phyloP scores from a whole-genome alignment of 176 grass and related monocot species.

The Musa troglodytarum region DNA sequence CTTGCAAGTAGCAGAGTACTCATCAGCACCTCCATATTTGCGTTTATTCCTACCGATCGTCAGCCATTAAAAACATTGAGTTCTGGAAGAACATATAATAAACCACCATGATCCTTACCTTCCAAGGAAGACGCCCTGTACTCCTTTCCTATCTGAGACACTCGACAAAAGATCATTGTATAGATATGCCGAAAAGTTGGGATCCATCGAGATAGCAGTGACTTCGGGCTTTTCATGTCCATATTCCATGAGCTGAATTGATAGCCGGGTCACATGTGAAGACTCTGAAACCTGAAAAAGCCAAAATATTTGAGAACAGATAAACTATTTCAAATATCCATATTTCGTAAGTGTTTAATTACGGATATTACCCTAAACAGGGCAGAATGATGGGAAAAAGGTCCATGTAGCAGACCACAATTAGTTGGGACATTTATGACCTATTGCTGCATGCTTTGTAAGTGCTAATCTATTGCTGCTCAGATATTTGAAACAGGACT shows the following conservation, averaged over 20 bases:
- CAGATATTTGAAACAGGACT: background rate
- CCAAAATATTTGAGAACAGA: too few relatives aligned
- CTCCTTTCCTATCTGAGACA: conserved; percentile 36
- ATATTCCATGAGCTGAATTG: conserved; percentile 55
- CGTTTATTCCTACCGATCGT: conserved; percentile 64
- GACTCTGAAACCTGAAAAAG: conserved; percentile 18
- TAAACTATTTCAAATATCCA: too few relatives aligned
- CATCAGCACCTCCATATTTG: conserved; percentile 44
- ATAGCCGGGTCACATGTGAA: conserved; percentile 34
- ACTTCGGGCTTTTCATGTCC: conserved; percentile 51
- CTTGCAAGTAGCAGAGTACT: conserved; percentile 40
- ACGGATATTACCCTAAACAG: too few relatives aligned
- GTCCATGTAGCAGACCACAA: too few relatives aligned
- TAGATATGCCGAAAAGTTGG: conserved; percentile 38
- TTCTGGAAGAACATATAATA: background rate
- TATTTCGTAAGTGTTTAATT: too few relatives aligned
- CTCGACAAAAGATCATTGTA: conserved; percentile 50
- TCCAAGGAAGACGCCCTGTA: conserved; percentile 55
- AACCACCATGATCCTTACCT: conserved; percentile 33
- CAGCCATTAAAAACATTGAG: conserved; percentile 1
- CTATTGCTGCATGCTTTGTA: too few relatives aligned
- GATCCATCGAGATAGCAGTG: conserved; percentile 36
- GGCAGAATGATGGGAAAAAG: too few relatives aligned
- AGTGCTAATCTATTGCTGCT: background rate
- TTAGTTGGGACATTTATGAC: too few relatives aligned